These are phyloP conservation scores for Aspergillus heteromorphus DNA, from an alignment of 495 filamentous ascomycete species.

Conservation along the genomic window DNA sequence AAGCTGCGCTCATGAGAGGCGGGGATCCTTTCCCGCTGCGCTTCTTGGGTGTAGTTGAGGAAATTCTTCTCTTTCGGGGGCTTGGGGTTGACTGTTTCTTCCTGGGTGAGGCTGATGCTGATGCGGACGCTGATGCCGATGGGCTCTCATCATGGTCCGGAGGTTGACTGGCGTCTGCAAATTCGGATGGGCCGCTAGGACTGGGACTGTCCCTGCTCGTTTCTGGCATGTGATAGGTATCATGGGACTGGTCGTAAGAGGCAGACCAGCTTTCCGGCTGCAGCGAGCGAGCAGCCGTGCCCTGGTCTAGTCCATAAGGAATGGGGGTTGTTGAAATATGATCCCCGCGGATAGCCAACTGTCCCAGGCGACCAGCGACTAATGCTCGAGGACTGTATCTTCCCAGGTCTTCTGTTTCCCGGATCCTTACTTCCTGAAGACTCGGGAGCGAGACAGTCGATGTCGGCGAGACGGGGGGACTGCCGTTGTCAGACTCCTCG, in stretches of 20 bases:
- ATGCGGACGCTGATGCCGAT: background rate
- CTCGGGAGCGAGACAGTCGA: constrained; percentile 30
- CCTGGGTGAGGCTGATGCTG: constrained; percentile 5
- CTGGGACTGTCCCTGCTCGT: constrained; percentile 9
- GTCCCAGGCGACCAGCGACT: constrained; percentile 60
- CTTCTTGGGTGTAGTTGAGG: constrained; percentile 20
- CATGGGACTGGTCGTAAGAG: constrained; percentile 1
- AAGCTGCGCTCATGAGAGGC: constrained; percentile 39
- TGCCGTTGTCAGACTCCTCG: constrained; percentile 28
- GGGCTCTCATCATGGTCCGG: background rate
- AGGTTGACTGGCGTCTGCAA: background rate
- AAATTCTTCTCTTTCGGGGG: constrained; percentile 23
- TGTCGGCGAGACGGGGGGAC: constrained; percentile 33
- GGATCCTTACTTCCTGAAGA: constrained; percentile 29
- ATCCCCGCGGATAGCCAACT: constrained; percentile 52
- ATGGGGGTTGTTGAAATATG: constrained; percentile 22
- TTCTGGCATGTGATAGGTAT: constrained; percentile 18
- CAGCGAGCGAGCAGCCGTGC: constrained; percentile 3
- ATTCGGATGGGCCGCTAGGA: background rate
- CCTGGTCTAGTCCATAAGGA: constrained; percentile 13
- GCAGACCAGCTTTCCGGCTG: constrained; percentile 12
- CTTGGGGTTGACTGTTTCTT: constrained; percentile 15
- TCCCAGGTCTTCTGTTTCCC: constrained; percentile 32
- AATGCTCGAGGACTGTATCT: constrained; percentile 55
- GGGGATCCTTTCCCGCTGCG: constrained; percentile 35